Conservation (phyloP, 306 rosid genomes). For the Vigna nakashimae region DNA sequence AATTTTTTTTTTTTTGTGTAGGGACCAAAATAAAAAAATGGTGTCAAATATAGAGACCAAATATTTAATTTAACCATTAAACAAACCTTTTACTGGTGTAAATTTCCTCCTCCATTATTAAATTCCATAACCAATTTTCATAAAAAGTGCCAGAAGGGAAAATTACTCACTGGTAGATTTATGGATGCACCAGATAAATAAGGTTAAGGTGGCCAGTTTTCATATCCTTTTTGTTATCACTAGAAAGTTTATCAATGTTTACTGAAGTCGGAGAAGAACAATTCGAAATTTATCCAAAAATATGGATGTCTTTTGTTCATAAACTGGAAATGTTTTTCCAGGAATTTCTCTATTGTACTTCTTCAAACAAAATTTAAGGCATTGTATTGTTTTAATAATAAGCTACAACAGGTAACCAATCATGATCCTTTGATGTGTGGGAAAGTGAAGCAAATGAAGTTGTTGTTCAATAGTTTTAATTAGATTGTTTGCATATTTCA, state of each 20-base stretch:
- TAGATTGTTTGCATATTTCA: constrained; percentile 34
- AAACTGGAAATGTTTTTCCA: constrained; percentile 7
- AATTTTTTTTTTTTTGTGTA: not conserved
- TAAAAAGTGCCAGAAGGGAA: not conserved
- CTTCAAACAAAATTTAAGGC: constrained; percentile 5
- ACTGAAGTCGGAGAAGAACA: constrained; percentile 1
- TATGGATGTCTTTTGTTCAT: not conserved
- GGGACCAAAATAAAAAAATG: not conserved
- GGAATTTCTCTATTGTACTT: constrained; percentile 19
- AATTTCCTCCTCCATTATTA: not conserved
- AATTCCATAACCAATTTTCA: constrained; percentile 11
- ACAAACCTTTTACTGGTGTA: constrained; percentile 3
- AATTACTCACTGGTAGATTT: constrained; percentile 1
- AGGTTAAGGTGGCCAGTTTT: constrained; percentile 24
- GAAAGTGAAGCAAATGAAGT: constrained; percentile 30
- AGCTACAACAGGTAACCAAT: constrained; percentile 4
- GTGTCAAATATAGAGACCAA: not conserved
- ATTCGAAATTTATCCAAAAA: not conserved
- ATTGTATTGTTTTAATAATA: not conserved
- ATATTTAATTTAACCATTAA: constrained; percentile 1
- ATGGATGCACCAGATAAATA: not conserved
- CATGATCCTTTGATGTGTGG: not conserved
- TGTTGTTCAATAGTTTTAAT: constrained; percentile 26
- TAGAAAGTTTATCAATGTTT: not conserved
- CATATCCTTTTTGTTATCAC: not conserved